Base-by-base conservation (phyloP, 2,329 filamentous ascomycete species). In the Fonsecaea multimorphosa region DNA sequence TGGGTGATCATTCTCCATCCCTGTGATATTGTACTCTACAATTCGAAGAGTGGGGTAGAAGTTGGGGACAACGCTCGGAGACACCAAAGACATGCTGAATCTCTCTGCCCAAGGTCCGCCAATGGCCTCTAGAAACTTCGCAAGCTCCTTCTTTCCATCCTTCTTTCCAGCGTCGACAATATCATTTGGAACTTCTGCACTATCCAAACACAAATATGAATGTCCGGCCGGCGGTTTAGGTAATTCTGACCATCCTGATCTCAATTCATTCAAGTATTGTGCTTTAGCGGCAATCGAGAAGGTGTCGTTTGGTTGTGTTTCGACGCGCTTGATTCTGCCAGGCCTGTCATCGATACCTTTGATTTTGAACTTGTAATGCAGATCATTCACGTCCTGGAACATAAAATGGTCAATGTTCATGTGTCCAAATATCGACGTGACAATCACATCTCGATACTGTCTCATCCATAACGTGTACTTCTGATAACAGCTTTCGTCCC, bases 401-500 rank as follows among this genome's bases (percentile, higher is more conserved):
- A 98, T 86, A 78, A 99, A 99, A 77, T 99, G 95, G 73, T 99
- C 95, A 70, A 97, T 91, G 74, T 99, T 99, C 95, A 99, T 98
- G 76, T 99, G 95, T 1, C 94, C 95, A 74, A 91, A 99, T 5
- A 96, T 75, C 29, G 87, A 88, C 12, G 86, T 88, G 22, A 93
- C 84, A 22, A 99, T 84, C 40, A 99, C 89, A 76, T 99, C 95
- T 36, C 95, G 90, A 77, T 93, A 99, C 76, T 96, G 92, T 71
- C 88, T 86, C 73, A 94, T 81, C 92, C 93, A 98, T 3, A 98
- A 81, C 0, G 92, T 91, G 78, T 97, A 99, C 76, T 96, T 97
- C 76, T 97, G 94, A 93, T 94, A 99, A 80, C 95, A 99, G 0
- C 91, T 93, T 82, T 98, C 94, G 71, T 97, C 93, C 95, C 95